A percentile compares a stretch with the other conserved stretches of the same genome.
Conservation (phyloP, 345 rosid species). For the Litchi chinensis region DNA sequence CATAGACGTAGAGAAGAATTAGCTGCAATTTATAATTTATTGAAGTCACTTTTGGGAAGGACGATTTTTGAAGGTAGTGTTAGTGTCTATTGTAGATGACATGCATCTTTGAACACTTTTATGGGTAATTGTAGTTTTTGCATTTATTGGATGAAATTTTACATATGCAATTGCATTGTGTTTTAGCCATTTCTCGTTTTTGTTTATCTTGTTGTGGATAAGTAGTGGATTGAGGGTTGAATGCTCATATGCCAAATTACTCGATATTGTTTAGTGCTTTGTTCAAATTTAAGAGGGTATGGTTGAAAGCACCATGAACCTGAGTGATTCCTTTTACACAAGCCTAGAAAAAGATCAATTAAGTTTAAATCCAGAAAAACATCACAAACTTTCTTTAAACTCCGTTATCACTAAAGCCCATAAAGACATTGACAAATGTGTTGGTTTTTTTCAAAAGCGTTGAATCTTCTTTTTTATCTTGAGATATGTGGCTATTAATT, state of each 20-base stretch:
- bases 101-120: not conserved
- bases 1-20: not conserved
- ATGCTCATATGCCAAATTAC: no score
- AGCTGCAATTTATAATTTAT: not conserved
- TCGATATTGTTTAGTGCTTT: constrained; percentile 2
- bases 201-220: not conserved
- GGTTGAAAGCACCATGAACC: not conserved
- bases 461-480: not conserved
- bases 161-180: not conserved
- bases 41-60: constrained; percentile 9
- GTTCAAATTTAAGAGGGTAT: not conserved
- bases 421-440: not conserved
- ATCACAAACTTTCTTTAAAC: not conserved
- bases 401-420: not conserved
- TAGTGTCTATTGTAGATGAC: not conserved
- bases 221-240: no score
- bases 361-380: no score
- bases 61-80: not conserved
- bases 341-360: no score
- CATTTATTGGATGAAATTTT: not conserved
- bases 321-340: not conserved
- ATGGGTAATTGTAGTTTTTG: not conserved
- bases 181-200: not conserved
- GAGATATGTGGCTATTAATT: not conserved
- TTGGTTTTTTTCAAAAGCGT: not conserved